Conservation (phyloP, 2,329 filamentous ascomycete species). For the Clathrospora elynae region DNA sequence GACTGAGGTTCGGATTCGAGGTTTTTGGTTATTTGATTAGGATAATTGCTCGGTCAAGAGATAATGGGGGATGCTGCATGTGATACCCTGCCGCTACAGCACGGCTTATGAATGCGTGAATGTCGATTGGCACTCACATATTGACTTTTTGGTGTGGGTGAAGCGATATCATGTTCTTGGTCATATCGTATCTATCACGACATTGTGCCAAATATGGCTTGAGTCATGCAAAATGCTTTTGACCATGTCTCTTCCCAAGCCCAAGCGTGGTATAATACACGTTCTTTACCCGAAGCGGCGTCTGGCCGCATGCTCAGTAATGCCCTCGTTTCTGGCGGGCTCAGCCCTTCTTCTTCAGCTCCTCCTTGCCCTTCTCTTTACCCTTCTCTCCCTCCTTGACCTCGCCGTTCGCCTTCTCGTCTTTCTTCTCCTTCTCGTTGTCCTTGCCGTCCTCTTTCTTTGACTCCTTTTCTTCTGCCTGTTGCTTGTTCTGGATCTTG, state of each 20-base stretch:
- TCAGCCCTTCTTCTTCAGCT: conserved; percentile 64
- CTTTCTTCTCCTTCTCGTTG: conserved; percentile 67
- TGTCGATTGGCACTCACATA: too few species aligned
- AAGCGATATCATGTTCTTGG: conserved; percentile 11
- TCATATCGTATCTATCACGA: conserved; percentile 35
- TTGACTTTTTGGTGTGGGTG: too few species aligned
- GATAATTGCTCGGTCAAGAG: background rate
- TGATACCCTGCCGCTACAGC: conserved; percentile 33
- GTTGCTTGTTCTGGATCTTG: conserved; percentile 98
- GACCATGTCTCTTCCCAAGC: conserved; percentile 4
- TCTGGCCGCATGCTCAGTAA: conserved; percentile 1
- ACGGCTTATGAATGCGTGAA: conserved; percentile 12
- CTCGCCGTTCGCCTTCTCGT: conserved; percentile 59
- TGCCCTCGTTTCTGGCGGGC: conserved; percentile 18
- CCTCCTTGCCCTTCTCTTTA: conserved; percentile 62
- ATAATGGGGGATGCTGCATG: conserved; percentile 10
- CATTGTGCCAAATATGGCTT: conserved; percentile 24
- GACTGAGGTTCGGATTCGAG: conserved; percentile 28
- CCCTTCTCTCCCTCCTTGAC: conserved; percentile 59
- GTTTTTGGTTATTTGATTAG: background rate
- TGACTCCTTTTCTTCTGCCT: conserved; percentile 90
- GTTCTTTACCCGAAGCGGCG: conserved; percentile 18
- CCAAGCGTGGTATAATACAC: conserved; percentile 32
- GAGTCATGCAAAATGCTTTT: conserved; percentile 4
- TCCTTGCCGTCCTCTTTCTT: conserved; percentile 65